Conservation (phyloP, 768 basidiomycete genomes). For the Suillus sp. region DNA sequence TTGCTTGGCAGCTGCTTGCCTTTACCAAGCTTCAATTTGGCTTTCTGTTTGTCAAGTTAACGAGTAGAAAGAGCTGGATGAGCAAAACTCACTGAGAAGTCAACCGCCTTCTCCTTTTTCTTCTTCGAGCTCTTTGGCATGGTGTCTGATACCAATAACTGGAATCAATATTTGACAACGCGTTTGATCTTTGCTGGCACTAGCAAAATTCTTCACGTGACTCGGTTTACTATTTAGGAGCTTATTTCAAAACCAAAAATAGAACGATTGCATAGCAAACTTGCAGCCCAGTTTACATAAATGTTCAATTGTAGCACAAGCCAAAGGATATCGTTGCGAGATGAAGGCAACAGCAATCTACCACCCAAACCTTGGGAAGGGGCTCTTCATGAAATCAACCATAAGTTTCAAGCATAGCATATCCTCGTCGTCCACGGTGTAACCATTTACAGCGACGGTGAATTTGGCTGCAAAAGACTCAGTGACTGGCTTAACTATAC, state of each 20-base stretch:
- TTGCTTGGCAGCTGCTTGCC: constrained; percentile 83
- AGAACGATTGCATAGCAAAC: neutral
- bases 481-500: constrained; percentile 4
- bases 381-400: constrained; percentile 68
- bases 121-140: constrained; percentile 92
- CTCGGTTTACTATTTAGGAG: constrained; percentile 2
- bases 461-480: constrained; percentile 72
- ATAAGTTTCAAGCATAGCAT: constrained; percentile 80
- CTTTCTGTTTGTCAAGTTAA: constrained; percentile 61
- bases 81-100: constrained; percentile 68
- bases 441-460: constrained; percentile 65
- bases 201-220: constrained; percentile 8
- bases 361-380: constrained; percentile 32
- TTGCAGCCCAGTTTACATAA: neutral
- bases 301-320: constrained; percentile 1
- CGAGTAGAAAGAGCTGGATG: constrained; percentile 7
- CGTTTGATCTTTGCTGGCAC: neutral
- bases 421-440: constrained; percentile 69
- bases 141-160: neutral
- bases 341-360: constrained; percentile 13
- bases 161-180: neutral
- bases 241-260: neutral
- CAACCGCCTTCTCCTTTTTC: constrained; percentile 83
- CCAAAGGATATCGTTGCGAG: neutral
- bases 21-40: constrained; percentile 95